Percentiles rank a stretch among this genome's conserved stretches.
These are phyloP conservation scores for Fusarium robinianum DNA, from an alignment of 2,329 filamentous ascomycete species.

Conservation along the genomic window DNA sequence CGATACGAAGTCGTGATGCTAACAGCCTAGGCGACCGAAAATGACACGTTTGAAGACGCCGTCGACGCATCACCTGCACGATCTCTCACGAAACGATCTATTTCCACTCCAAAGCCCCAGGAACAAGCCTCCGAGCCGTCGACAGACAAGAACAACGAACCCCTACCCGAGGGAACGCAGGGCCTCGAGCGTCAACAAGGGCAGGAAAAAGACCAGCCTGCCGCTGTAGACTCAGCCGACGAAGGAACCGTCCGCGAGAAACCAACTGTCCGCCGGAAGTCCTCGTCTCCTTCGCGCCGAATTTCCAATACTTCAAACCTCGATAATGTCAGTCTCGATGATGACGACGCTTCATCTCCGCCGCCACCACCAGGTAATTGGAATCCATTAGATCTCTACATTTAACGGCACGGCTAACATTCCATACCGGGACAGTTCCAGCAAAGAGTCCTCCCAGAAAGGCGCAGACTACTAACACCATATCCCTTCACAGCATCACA, in stretches of 20 bases:
- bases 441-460: constrained; percentile 42
- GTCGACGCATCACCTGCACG: constrained; percentile 66
- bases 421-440: no score
- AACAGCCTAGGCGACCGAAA: constrained; percentile 37
- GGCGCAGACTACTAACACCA: constrained; percentile 56
- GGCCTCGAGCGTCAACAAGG: constrained; percentile 12
- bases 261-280: constrained; percentile 38
- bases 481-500: constrained; percentile 72
- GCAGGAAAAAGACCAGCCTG: constrained; percentile 21
- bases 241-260: constrained; percentile 22
- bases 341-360: constrained; percentile 46
- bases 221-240: constrained; percentile 19
- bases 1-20: constrained; percentile 22
- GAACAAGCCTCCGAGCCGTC: constrained; percentile 25
- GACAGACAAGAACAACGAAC: constrained; percentile 14
- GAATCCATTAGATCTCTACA: no score
- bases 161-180: constrained; percentile 19
- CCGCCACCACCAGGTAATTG: constrained; percentile 43
- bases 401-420: no score
- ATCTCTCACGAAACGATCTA: constrained; percentile 61
- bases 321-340: constrained; percentile 70
- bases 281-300: constrained; percentile 48
- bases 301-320: constrained; percentile 54
- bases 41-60: constrained; percentile 76
- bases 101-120: constrained; percentile 42